Percentiles rank a stretch among this genome's conserved stretches.
Evolutionary conservation across 1,139 yeast genomes (phyloP).

Genomic region (Pichia norvegensis): DNA sequence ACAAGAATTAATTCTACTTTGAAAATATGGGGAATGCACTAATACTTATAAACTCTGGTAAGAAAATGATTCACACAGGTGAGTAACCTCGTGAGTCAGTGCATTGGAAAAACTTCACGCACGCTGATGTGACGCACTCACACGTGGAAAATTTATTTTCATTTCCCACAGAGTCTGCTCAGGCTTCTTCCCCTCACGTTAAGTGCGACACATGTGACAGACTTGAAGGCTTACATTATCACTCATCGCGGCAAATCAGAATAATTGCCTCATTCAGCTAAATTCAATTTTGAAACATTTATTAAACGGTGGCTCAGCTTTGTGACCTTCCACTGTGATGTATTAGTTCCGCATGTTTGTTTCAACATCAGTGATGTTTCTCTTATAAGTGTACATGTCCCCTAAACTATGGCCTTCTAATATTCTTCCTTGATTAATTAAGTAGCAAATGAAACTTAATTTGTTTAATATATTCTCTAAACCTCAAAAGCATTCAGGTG

Average conservation of each 20-base stretch:
- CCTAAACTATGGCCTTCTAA: not conserved
- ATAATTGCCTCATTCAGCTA: not conserved
- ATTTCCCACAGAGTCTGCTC: too few relatives aligned
- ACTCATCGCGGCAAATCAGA: not conserved
- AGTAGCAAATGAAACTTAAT: not conserved
- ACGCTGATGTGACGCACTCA: too few relatives aligned
- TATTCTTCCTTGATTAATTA: not conserved
- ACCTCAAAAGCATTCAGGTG: not conserved
- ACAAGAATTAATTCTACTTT: too few relatives aligned
- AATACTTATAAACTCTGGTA: too few relatives aligned
- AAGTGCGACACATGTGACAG: not conserved
- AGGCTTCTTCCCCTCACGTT: too few relatives aligned
- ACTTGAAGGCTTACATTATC: not conserved
- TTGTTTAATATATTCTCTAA: too few relatives aligned
- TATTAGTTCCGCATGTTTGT: conserved; percentile 4
- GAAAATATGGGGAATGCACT: too few relatives aligned
- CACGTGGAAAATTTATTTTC: too few relatives aligned
- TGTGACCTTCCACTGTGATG: too few relatives aligned
- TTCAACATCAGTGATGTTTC: not conserved
- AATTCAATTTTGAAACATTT: not conserved
- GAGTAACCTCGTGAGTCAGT: too few relatives aligned
- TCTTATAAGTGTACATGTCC: not conserved
- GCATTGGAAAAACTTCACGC: too few relatives aligned
- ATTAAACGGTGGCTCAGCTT: not conserved
- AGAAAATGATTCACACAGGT: too few relatives aligned